Evolutionary conservation across 2,329 filamentous ascomycete genomes (phyloP), one percentile per base, ranked within the genome.

Genomic region (Salinomyces thailandicus): DNA sequence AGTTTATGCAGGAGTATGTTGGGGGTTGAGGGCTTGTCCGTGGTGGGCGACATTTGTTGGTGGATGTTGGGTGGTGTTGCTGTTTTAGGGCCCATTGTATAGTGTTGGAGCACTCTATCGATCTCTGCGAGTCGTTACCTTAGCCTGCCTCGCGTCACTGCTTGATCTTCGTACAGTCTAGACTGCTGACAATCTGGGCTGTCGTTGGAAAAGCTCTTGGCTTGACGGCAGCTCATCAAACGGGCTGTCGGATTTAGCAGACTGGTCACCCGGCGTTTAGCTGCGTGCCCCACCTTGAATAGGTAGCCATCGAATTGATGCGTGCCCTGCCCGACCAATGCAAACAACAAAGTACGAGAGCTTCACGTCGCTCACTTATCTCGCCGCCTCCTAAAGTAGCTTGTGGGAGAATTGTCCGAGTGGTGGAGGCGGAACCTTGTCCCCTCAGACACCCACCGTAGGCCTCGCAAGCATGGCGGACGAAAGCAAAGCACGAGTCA

Each of bases 1-100:
- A 45, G 30, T 45, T 45, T 32, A 39, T 45, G 35, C 38, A 43
- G 22, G 22, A n/a, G n/a, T n/a, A n/a, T n/a, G n/a, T n/a, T n/a
- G n/a, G n/a, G n/a, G n/a, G n/a, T n/a, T n/a, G n/a, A n/a, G n/a
- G n/a, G n/a, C n/a, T n/a, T n/a, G n/a, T n/a, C n/a, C n/a, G n/a
- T n/a, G n/a, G n/a, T n/a, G n/a, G n/a, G n/a, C n/a, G n/a, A n/a
- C n/a, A n/a, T n/a, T n/a, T n/a, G n/a, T n/a, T n/a, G n/a, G n/a
- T n/a, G n/a, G n/a, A n/a, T n/a, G n/a, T n/a, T n/a, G n/a, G n/a
- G n/a, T n/a, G n/a, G n/a, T n/a, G n/a, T n/a, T n/a, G n/a, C n/a
- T n/a, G n/a, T n/a, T n/a, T n/a, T n/a, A n/a, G n/a, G n/a, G n/a
- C n/a, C n/a, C n/a, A n/a, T n/a, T n/a, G n/a, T n/a, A n/a, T n/a